phyloP scores from a whole-genome alignment of 2,329 filamentous ascomycete species.

The Fusarium sp. region DNA sequence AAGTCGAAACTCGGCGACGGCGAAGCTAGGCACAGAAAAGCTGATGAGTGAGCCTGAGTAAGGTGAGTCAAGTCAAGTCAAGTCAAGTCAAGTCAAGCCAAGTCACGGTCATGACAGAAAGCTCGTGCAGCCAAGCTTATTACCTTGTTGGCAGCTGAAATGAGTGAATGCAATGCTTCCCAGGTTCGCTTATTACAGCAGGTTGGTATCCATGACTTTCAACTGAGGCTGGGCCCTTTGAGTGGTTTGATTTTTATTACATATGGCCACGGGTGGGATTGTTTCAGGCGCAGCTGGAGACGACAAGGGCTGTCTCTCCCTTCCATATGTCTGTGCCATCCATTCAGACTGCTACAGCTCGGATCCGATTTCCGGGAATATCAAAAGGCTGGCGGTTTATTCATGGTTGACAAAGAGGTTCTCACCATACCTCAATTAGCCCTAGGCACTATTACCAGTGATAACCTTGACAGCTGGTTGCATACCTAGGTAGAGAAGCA shows the following conservation, averaged over 20 bases:
- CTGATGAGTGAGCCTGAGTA: conserved; percentile 23
- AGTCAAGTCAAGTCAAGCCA: conserved; percentile 20
- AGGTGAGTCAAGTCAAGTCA: conserved; percentile 24
- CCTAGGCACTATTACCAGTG: too few species aligned
- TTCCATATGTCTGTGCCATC: conserved; percentile 28
- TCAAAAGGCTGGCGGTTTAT: conserved; percentile 18
- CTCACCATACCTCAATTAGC: too few species aligned
- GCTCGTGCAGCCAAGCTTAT: conserved; percentile 16
- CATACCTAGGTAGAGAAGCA: neutral
- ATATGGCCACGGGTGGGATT: conserved; percentile 31
- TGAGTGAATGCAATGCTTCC: conserved; percentile 27
- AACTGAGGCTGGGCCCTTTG: conserved; percentile 26
- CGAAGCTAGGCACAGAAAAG: conserved; percentile 15
- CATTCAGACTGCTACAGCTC: conserved; percentile 17
- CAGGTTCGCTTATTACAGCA: conserved; percentile 8
- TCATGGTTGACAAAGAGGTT: conserved; percentile 1
- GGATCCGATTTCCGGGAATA: conserved; percentile 30
- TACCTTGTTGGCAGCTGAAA: conserved; percentile 22
- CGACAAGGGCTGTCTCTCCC: conserved; percentile 39
- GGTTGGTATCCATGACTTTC: conserved; percentile 8
- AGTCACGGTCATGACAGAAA: conserved; percentile 2
- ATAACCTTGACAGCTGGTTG: conserved; percentile 28
- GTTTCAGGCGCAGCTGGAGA: conserved; percentile 39
- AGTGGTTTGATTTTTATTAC: conserved; percentile 40
- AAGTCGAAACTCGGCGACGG: conserved; percentile 26